These are phyloP conservation scores for Suillus bovinus DNA, from an alignment of 768 basidiomycete species.

Conservation along the genomic window DNA sequence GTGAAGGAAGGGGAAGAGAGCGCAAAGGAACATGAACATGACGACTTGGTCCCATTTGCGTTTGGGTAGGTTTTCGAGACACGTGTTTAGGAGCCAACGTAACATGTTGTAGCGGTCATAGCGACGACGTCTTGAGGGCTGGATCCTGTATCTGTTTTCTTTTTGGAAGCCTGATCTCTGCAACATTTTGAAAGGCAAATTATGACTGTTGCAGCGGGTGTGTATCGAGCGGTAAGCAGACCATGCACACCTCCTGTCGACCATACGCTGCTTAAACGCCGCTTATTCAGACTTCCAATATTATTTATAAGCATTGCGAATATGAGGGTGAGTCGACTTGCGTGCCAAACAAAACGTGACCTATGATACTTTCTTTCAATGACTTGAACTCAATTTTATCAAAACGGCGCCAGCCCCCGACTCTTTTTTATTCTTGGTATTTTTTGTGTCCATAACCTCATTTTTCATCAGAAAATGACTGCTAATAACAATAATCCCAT, in stretches of 20 bases:
- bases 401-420: too few relatives aligned
- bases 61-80: constrained; percentile 14
- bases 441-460: too few relatives aligned
- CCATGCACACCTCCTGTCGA: background rate
- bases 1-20: constrained; percentile 25
- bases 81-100: background rate
- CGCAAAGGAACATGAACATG: constrained; percentile 25
- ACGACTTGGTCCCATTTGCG: constrained; percentile 24
- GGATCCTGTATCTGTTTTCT: background rate
- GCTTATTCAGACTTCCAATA: constrained; percentile 3
- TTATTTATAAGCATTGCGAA: too few relatives aligned
- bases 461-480: too few relatives aligned
- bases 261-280: background rate
- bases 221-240: background rate
- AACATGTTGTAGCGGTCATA: background rate
- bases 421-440: too few relatives aligned
- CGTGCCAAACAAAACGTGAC: too few relatives aligned
- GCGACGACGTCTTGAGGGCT: background rate
- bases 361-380: too few relatives aligned
- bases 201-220: background rate
- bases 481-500: too few relatives aligned
- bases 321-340: too few relatives aligned
- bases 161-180: background rate
- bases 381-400: too few relatives aligned
- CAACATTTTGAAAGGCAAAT: background rate